A percentile compares a stretch with the other conserved stretches of the same genome.
These are phyloP conservation scores for Thozetella sp. DNA, from an alignment of 495 filamentous ascomycete genomes.

Conservation along the genomic window DNA sequence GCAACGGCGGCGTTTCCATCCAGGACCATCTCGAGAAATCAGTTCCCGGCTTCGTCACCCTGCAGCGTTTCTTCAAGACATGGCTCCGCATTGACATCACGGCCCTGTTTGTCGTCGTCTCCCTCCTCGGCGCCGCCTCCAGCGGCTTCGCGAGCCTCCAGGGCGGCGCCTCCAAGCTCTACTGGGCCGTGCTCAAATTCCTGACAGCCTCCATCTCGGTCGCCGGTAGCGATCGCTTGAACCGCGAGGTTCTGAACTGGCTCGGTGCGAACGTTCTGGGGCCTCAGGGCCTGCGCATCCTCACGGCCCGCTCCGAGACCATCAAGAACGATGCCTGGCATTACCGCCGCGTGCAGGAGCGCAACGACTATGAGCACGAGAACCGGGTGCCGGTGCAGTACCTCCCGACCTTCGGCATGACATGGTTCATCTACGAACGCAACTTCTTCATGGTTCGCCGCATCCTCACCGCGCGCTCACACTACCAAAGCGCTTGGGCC, in stretches of 20 bases:
- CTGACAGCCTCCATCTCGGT: constrained; percentile 42
- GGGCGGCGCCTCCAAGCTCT: constrained; percentile 23
- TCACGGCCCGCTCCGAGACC: constrained; percentile 39
- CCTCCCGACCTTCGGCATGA: constrained; percentile 43
- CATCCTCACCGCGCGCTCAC: constrained; percentile 21
- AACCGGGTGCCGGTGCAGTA: constrained; percentile 44
- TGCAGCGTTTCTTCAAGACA: constrained; percentile 26
- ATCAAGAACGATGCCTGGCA: constrained; percentile 26
- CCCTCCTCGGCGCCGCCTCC: constrained; percentile 30
- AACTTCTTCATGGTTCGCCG: constrained; percentile 41
- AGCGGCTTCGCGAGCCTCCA: constrained; percentile 20
- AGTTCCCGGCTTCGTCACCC: constrained; percentile 20
- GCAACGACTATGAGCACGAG: constrained; percentile 39
- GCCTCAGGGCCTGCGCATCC: constrained; percentile 32
- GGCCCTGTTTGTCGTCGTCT: constrained; percentile 23
- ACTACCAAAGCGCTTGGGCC: constrained; percentile 13
- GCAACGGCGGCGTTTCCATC: constrained; percentile 3
- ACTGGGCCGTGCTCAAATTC: constrained; percentile 41
- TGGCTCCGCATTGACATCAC: constrained; percentile 32
- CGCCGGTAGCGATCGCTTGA: constrained; percentile 39
- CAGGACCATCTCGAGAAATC: constrained; percentile 19
- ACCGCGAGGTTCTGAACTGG: constrained; percentile 44
- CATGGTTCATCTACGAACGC: constrained; percentile 41
- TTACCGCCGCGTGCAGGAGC: constrained; percentile 29
- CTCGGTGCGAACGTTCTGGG: constrained; percentile 37